phyloP scores from a whole-genome alignment of 129 eudicot species.

The Solidago caesia region DNA sequence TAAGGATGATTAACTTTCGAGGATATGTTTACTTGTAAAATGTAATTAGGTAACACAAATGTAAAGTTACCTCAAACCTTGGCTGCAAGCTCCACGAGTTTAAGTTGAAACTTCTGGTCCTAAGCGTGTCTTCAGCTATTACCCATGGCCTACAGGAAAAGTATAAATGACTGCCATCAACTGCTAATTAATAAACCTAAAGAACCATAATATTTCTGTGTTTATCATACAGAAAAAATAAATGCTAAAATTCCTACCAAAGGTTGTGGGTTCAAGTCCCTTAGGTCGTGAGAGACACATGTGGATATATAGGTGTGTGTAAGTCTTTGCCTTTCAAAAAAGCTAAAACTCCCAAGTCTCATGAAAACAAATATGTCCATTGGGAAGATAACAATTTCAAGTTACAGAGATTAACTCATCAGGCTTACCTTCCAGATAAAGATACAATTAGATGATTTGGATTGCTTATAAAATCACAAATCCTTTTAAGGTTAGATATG shows the following conservation, averaged over 20 bases:
- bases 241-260: not conserved
- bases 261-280: not conserved
- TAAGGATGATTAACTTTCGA: not conserved
- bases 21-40: not conserved
- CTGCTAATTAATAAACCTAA: not conserved
- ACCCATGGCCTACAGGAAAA: slow-evolving; percentile 64
- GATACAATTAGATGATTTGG: slow-evolving; percentile 62
- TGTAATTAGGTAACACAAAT: not conserved
- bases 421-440: slow-evolving; percentile 60
- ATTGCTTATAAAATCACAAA: slow-evolving; percentile 48
- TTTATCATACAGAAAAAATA: not conserved
- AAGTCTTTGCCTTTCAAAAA: not conserved
- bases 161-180: not conserved
- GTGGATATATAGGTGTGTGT: not conserved
- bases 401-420: not conserved
- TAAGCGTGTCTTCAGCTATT: slow-evolving; percentile 36
- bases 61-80: slow-evolving; percentile 39
- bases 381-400: not conserved
- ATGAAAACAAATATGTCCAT: not conserved
- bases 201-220: not conserved
- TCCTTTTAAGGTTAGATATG: slow-evolving; percentile 34
- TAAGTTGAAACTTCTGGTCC: slow-evolving; percentile 30
- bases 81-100: slow-evolving; percentile 39
- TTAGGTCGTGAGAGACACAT: not conserved
- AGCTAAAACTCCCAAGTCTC: not conserved